Conservation (phyloP, 495 filamentous ascomycete genomes). For the Xylaria flabelliformis region DNA sequence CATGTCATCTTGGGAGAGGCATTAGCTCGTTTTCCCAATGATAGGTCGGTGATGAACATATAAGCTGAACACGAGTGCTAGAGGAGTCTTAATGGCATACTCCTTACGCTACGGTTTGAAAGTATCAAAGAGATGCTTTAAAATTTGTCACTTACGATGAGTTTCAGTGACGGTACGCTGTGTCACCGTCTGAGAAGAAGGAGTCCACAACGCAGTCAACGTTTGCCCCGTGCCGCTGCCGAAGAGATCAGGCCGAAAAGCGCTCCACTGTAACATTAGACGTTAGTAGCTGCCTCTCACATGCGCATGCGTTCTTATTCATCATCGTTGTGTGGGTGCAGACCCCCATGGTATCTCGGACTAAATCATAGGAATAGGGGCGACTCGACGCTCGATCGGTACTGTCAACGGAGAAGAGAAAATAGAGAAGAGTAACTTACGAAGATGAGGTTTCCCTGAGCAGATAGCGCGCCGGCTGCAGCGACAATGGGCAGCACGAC, state of each 20-base stretch:
- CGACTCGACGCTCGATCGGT: neutral
- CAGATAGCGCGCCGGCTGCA: slow-evolving; percentile 36
- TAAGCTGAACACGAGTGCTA: neutral
- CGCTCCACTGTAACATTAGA: slow-evolving; percentile 22
- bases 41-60: neutral
- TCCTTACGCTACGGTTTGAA: neutral
- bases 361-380: neutral
- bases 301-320: neutral
- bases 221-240: slow-evolving; percentile 45
- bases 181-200: slow-evolving; percentile 40
- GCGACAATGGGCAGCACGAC: slow-evolving; percentile 61
- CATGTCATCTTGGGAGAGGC: slow-evolving; percentile 49
- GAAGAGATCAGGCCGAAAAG: slow-evolving; percentile 27
- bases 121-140: neutral
- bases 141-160: slow-evolving; percentile 28
- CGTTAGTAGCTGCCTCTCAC: neutral
- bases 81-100: neutral
- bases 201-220: slow-evolving; percentile 52
- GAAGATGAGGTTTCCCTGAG: slow-evolving; percentile 21
- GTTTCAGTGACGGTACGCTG: slow-evolving; percentile 53
- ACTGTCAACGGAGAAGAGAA: neutral
- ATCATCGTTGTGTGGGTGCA: neutral
- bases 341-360: neutral
- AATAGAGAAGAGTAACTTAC: neutral
- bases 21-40: neutral